Percentiles rank a stretch among this genome's conserved stretches.
Conservation (phyloP, 2,329 filamentous ascomycete species). For the Colletotrichum tofieldiae region DNA sequence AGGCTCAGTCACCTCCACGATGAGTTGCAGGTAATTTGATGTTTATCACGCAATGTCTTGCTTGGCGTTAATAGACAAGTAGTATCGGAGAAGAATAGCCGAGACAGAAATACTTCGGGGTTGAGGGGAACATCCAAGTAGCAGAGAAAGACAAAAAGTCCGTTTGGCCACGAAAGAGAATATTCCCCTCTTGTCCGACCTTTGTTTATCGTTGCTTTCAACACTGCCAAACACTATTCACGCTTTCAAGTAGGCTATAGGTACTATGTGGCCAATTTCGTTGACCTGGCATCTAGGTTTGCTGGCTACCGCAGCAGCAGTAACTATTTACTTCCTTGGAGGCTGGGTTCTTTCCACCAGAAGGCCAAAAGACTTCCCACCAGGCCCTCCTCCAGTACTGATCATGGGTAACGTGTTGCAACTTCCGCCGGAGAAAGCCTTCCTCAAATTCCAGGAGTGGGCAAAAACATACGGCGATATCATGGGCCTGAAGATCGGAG, state of each 20-base stretch:
- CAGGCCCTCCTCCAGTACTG: slow-evolving; percentile 45
- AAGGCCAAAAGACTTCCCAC: slow-evolving; percentile 43
- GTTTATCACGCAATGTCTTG: too few species aligned
- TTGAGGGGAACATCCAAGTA: too few species aligned
- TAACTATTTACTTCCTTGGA: neutral
- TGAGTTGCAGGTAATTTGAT: neutral
- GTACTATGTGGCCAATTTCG: slow-evolving; percentile 6
- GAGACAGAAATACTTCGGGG: accelerated
- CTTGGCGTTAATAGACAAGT: too few species aligned
- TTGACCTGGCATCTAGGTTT: neutral
- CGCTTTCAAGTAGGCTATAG: neutral
- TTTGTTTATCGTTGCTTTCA: neutral
- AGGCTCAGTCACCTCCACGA: too few species aligned
- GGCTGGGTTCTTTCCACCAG: slow-evolving; percentile 18
- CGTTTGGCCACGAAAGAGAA: too few species aligned
- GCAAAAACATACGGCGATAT: slow-evolving; percentile 53
- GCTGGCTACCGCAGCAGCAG: neutral
- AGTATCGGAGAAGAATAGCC: too few species aligned
- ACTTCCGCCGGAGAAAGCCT: slow-evolving; percentile 47
- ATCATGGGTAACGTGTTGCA: slow-evolving; percentile 49
- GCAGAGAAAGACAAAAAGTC: too few species aligned
- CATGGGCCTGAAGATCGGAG: slow-evolving; percentile 51
- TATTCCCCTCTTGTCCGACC: neutral
- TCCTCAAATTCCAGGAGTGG: slow-evolving; percentile 52
- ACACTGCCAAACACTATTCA: too few species aligned